These are phyloP conservation scores for Harringtonia lauricola DNA, from an alignment of 2,329 filamentous ascomycete genomes.

Conservation along the genomic window DNA sequence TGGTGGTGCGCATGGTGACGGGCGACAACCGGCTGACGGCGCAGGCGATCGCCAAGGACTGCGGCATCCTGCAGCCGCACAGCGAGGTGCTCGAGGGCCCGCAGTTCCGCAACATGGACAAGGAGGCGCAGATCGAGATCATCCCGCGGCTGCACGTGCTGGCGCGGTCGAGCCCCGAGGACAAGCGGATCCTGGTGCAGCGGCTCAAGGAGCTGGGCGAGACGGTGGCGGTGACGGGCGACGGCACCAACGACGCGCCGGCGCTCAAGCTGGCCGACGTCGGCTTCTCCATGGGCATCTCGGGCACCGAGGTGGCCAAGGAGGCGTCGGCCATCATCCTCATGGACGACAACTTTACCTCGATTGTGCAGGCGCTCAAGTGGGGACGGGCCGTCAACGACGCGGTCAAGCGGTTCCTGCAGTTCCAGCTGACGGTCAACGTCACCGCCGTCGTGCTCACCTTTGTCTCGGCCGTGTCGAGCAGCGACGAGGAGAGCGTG, in stretches of 20 bases:
- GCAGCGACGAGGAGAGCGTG: conserved; percentile 57
- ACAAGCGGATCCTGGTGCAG: conserved; percentile 64
- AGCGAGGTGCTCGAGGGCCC: conserved; percentile 70
- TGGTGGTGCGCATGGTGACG: conserved; percentile 76
- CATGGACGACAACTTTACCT: conserved; percentile 81
- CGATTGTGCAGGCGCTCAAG: conserved; percentile 73
- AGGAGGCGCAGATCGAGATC: conserved; percentile 52
- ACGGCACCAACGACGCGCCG: conserved; percentile 75
- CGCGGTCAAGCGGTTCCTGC: conserved; percentile 65
- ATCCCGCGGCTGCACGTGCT: conserved; percentile 62
- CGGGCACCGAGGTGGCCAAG: conserved; percentile 75
- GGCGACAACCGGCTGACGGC: conserved; percentile 74
- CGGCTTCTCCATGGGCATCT: conserved; percentile 77
- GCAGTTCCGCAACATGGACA: conserved; percentile 61
- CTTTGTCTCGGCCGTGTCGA: conserved; percentile 77
- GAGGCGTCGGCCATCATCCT: conserved; percentile 77
- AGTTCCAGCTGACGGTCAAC: conserved; percentile 79
- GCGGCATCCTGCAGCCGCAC: conserved; percentile 59
- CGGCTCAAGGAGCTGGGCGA: conserved; percentile 62
- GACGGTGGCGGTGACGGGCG: conserved; percentile 72
- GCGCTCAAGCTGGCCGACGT: conserved; percentile 73
- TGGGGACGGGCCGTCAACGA: conserved; percentile 74
- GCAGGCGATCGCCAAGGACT: conserved; percentile 67
- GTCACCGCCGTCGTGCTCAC: conserved; percentile 81
- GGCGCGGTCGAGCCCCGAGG: conserved; percentile 64